Percentiles rank a stretch among this genome's conserved stretches.
phyloP scores from a whole-genome alignment of 345 rosid species.

The Toxicodendron radicans region DNA sequence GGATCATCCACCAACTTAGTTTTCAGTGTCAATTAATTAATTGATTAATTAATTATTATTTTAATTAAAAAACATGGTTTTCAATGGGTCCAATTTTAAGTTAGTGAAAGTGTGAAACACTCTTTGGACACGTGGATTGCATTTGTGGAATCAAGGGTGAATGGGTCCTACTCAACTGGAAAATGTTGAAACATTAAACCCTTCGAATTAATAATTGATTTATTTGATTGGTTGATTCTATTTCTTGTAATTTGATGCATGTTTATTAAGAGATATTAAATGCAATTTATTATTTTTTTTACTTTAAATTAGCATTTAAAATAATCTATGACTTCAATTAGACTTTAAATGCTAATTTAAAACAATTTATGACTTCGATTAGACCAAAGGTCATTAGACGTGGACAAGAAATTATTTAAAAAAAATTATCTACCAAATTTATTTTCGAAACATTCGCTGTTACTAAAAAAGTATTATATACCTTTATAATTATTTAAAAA shows the following conservation, averaged over 20 bases:
- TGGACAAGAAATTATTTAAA: no score
- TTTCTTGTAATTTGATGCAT: no score
- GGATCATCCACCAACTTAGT: neutral
- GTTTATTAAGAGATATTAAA: no score
- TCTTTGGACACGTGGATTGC: slow-evolving; percentile 1
- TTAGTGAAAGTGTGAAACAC: neutral
- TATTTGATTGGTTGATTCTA: neutral
- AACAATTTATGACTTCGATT: neutral
- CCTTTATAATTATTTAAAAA: no score
- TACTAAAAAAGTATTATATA: no score
- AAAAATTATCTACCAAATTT: no score
- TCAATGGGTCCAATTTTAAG: slow-evolving; percentile 14
- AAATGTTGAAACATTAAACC: neutral
- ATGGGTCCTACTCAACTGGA: neutral
- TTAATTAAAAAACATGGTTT: neutral
- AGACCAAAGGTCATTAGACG: no score
- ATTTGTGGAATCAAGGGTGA: neutral
- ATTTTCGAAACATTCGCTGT: no score
- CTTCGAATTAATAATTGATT: neutral
- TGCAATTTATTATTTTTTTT: no score
- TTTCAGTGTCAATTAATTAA: neutral
- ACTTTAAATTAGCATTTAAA: no score
- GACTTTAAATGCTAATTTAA: no score
- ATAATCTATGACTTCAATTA: no score
- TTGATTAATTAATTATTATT: neutral